Conservation (phyloP, 1,139 yeast species). For the Saccharomyces hybrid region DNA sequence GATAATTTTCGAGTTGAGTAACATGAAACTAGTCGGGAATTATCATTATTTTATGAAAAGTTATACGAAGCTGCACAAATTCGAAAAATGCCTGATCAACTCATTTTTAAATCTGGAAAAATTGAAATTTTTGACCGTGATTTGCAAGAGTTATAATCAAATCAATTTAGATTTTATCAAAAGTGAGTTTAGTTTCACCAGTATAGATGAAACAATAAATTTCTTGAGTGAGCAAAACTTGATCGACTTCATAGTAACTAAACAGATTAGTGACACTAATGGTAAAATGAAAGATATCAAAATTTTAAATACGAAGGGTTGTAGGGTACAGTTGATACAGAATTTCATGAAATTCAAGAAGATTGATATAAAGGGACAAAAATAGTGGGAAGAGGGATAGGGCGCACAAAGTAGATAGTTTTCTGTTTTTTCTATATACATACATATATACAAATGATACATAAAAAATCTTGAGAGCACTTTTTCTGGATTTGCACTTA, state of each 20-base stretch:
- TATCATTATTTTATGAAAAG: constrained; percentile 48
- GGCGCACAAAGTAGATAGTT: neutral
- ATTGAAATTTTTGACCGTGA: constrained; percentile 48
- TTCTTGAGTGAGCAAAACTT: constrained; percentile 43
- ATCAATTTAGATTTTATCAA: constrained; percentile 42
- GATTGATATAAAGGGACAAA: constrained; percentile 90
- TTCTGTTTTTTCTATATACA: neutral
- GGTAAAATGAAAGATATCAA: constrained; percentile 28
- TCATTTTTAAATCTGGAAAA: constrained; percentile 50
- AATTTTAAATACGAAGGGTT: constrained; percentile 34
- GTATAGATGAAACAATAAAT: constrained; percentile 30
- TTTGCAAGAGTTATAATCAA: constrained; percentile 56
- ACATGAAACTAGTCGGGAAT: constrained; percentile 38
- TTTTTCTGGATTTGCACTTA: neutral
- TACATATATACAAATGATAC: neutral
- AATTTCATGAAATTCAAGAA: constrained; percentile 44
- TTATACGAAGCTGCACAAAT: constrained; percentile 34
- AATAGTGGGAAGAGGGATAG: constrained; percentile 32
- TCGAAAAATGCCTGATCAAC: constrained; percentile 37
- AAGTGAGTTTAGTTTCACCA: constrained; percentile 42
- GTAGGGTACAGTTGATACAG: constrained; percentile 39
- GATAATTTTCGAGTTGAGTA: constrained; percentile 41
- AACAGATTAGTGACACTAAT: constrained; percentile 19
- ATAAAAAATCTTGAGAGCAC: neutral
- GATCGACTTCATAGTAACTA: constrained; percentile 33